These are phyloP conservation scores for Oxytropis ochrocephala DNA, from an alignment of 306 rosid genomes.

Conservation along the genomic window DNA sequence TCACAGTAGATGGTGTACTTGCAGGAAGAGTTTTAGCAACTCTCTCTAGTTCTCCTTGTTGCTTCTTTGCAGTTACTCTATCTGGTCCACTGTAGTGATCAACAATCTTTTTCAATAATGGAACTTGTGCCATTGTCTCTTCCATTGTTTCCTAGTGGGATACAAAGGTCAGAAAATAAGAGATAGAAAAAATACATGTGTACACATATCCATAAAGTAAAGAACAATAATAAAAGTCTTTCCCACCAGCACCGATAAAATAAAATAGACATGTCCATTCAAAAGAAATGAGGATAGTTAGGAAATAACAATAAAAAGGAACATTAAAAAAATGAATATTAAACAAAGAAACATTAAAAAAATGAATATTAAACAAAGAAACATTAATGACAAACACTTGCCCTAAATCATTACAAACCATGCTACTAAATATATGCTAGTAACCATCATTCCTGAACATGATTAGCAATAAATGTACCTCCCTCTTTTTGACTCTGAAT, in stretches of 20 bases:
- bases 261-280: not conserved
- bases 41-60: constrained; percentile 69
- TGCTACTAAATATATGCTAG: not conserved
- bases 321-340: too few species aligned
- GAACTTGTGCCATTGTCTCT: constrained; percentile 74
- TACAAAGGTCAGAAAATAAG: constrained; percentile 21
- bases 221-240: not conserved
- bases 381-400: not conserved
- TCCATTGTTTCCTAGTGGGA: constrained; percentile 60
- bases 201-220: not conserved
- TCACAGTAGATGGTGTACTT: constrained; percentile 69
- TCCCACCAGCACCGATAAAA: not conserved
- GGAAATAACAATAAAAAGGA: not conserved
- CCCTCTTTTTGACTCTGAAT: constrained; percentile 94
- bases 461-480: constrained; percentile 45
- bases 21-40: constrained; percentile 75
- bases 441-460: not conserved
- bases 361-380: not conserved
- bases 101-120: constrained; percentile 73
- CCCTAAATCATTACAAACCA: not conserved
- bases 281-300: not conserved
- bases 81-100: constrained; percentile 85
- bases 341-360: not conserved
- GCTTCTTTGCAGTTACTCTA: constrained; percentile 84
- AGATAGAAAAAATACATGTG: not conserved